These are phyloP conservation scores for Apiotrichum gracile DNA, from an alignment of 1,284 basidiomycete species.

Conservation along the genomic window DNA sequence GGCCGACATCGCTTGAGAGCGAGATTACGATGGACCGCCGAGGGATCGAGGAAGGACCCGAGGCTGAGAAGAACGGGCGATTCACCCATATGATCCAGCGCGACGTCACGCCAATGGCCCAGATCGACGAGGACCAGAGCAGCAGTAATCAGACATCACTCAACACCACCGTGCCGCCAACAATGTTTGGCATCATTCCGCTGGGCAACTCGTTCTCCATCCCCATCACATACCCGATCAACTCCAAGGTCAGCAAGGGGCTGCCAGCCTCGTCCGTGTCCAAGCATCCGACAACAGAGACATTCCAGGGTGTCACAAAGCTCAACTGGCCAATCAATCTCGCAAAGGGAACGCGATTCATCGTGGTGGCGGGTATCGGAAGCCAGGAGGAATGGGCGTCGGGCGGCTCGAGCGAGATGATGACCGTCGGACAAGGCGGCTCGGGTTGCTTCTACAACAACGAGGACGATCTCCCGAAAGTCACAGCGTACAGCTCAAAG, in stretches of 20 bases:
- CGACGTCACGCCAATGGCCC: too few relatives aligned
- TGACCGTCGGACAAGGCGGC: constrained; percentile 43
- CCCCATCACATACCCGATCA: constrained; percentile 33
- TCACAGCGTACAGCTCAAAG: not conserved
- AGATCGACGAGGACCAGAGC: constrained; percentile 7
- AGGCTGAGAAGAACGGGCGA: too few relatives aligned
- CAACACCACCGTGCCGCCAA: constrained; percentile 42
- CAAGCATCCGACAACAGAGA: constrained; percentile 36
- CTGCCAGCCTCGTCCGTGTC: constrained; percentile 29
- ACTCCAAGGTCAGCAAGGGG: constrained; percentile 23
- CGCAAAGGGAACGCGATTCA: constrained; percentile 44
- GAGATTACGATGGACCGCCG: not conserved
- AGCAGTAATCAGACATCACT: constrained; percentile 19
- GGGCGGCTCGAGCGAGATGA: constrained; percentile 37
- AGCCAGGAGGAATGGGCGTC: constrained; percentile 40
- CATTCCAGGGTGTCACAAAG: constrained; percentile 32
- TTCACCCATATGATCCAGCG: too few relatives aligned
- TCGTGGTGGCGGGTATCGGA: constrained; percentile 43
- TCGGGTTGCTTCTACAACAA: constrained; percentile 23
- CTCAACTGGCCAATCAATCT: constrained; percentile 41
- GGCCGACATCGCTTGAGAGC: constrained; percentile 39
- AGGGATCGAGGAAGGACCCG: not conserved
- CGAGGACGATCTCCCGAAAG: constrained; percentile 11
- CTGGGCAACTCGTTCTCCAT: constrained; percentile 43
- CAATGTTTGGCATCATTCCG: constrained; percentile 44